These are phyloP conservation scores for Trametes elegans DNA, from an alignment of 768 basidiomycete genomes.

Conservation along the genomic window DNA sequence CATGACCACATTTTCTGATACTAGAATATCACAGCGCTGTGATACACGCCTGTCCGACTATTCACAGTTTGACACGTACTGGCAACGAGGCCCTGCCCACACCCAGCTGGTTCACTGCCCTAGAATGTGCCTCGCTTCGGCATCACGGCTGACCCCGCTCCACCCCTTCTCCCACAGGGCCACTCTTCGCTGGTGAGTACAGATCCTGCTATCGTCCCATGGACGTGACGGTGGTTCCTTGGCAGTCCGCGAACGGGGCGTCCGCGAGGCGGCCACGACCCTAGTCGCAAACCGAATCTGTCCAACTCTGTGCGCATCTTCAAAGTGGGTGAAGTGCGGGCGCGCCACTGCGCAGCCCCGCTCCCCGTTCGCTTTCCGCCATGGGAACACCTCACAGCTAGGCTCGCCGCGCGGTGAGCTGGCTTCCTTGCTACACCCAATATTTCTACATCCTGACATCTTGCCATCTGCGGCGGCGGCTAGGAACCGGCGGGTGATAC, in stretches of 20 bases:
- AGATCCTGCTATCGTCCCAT: background rate
- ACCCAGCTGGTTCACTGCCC: conserved; percentile 4
- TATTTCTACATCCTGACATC: conserved; percentile 7
- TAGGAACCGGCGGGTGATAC: background rate
- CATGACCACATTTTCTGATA: too few relatives aligned
- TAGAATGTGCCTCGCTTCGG: conserved; percentile 7
- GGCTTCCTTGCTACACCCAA: background rate
- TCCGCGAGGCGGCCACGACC: too few relatives aligned
- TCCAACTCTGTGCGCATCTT: conserved; percentile 1
- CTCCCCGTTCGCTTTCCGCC: background rate
- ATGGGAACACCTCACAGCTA: background rate
- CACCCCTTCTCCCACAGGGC: conserved; percentile 10
- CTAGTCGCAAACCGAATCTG: too few relatives aligned
- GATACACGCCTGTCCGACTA: background rate
- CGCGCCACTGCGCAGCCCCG: background rate
- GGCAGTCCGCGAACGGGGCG: background rate
- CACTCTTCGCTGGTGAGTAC: background rate
- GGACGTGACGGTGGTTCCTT: background rate
- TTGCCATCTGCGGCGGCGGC: background rate
- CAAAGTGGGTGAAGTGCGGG: conserved; percentile 14
- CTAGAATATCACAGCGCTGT: too few relatives aligned
- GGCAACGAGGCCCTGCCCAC: conserved; percentile 10
- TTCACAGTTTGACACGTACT: background rate
- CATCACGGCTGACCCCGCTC: conserved; percentile 8
- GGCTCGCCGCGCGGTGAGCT: background rate